Conservation (phyloP, 1,139 yeast genomes). For the Protomyces pachydermus region DNA sequence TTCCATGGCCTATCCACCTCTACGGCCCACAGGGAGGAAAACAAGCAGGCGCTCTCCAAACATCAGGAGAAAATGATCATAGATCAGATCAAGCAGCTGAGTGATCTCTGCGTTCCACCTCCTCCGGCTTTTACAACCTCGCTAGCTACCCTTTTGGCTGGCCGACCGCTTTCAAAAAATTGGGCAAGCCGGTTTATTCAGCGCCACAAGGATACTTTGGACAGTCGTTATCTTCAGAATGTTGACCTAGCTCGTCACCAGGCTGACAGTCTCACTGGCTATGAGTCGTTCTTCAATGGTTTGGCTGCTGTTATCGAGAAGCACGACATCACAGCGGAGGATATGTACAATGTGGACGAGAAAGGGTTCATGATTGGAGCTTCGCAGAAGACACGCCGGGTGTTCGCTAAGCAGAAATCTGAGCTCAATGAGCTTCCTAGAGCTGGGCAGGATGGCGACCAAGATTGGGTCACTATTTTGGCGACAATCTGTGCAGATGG, state of each 20-base stretch:
- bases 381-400: background rate
- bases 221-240: background rate
- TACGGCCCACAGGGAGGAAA: background rate
- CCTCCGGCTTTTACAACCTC: background rate
- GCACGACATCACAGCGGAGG: background rate
- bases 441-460: background rate
- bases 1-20: background rate
- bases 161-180: background rate
- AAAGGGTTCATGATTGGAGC: background rate
- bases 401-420: background rate
- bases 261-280: background rate
- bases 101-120: background rate
- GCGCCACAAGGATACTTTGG: background rate
- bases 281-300: background rate
- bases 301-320: background rate
- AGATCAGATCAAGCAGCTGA: background rate
- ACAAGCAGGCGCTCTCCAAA: background rate
- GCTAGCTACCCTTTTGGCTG: background rate
- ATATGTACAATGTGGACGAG: background rate
- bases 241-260: conserved; percentile 1
- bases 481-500: background rate
- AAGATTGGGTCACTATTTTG: background rate
- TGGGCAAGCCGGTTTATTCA: background rate
- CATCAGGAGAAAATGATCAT: background rate
- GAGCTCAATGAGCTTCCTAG: background rate